These are phyloP conservation scores for Cystofilobasidium ferigula DNA, from an alignment of 768 basidiomycete genomes.

Conservation along the genomic window DNA sequence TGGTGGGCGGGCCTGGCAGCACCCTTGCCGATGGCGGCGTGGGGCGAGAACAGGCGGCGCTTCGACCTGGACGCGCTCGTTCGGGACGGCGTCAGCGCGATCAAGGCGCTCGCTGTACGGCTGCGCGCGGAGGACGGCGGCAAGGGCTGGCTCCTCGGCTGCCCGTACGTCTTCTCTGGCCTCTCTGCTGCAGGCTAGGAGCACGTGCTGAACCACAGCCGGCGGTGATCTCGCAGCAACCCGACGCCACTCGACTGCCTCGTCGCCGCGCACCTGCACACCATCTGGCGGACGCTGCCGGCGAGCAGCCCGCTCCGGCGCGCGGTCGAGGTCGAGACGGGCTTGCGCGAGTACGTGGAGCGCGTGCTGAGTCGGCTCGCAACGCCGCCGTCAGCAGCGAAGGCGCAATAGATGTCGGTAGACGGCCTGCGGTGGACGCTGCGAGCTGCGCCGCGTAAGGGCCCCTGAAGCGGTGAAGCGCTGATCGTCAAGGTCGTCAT, in stretches of 20 bases:
- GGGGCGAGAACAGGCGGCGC: constrained; percentile 1
- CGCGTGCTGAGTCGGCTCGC: background rate
- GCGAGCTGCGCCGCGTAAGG: background rate
- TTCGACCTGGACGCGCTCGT: constrained; percentile 11
- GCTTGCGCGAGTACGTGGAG: constrained; percentile 6
- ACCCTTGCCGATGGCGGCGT: constrained; percentile 8
- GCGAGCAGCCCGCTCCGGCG: constrained; percentile 12
- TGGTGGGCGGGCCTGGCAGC: constrained; percentile 17
- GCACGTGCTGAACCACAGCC: background rate
- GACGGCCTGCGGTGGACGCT: background rate
- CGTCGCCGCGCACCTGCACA: constrained; percentile 13
- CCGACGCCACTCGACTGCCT: constrained; percentile 24
- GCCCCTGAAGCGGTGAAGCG: too few relatives aligned
- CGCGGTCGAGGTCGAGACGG: constrained; percentile 11
- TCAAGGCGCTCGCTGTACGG: constrained; percentile 16
- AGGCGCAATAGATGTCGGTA: background rate
- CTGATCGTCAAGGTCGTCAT: too few relatives aligned
- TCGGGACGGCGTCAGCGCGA: constrained; percentile 12
- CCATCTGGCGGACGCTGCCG: constrained; percentile 2
- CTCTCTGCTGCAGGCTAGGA: background rate
- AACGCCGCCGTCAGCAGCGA: background rate
- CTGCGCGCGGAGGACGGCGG: constrained; percentile 10
- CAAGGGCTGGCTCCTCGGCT: constrained; percentile 22
- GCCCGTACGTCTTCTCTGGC: constrained; percentile 11
- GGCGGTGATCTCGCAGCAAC: background rate